These are phyloP conservation scores for Passalora sequoiae DNA, from an alignment of 2,329 filamentous ascomycete species.

Conservation along the genomic window DNA sequence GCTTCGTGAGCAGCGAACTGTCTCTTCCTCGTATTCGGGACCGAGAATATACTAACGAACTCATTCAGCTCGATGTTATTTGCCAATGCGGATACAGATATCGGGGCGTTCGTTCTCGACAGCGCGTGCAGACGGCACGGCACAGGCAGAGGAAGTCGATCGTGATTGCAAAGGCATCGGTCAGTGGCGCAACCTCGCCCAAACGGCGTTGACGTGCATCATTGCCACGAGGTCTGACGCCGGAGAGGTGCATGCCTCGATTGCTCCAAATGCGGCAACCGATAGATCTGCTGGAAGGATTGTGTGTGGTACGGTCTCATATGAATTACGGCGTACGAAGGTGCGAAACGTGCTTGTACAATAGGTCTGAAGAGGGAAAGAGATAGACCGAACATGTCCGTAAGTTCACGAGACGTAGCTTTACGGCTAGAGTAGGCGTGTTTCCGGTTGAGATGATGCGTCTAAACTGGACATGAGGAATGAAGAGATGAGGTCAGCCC, in stretches of 20 bases:
- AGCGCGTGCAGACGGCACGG: too few relatives aligned
- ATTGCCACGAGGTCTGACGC: background rate
- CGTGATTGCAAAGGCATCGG: background rate
- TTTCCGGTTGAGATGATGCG: background rate
- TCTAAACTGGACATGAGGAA: background rate
- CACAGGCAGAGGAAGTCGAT: background rate
- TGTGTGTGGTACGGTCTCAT: background rate
- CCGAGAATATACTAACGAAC: background rate
- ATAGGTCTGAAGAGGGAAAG: too few relatives aligned
- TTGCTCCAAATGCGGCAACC: background rate
- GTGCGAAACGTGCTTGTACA: background rate
- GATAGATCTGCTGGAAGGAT: background rate
- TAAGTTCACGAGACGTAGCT: too few relatives aligned
- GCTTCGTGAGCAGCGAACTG: background rate
- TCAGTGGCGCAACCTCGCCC: background rate
- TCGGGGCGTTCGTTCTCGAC: too few relatives aligned
- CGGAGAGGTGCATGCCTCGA: background rate
- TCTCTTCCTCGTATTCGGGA: background rate
- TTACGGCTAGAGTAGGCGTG: too few relatives aligned
- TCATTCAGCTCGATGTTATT: too few relatives aligned
- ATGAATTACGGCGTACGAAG: background rate
- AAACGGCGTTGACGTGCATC: background rate
- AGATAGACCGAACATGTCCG: conserved; percentile 4
- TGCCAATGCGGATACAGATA: too few relatives aligned
- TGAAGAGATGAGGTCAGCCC: background rate